Base-by-base conservation (phyloP, 164 flowering plant species). In the Houttuynia cordata region DNA sequence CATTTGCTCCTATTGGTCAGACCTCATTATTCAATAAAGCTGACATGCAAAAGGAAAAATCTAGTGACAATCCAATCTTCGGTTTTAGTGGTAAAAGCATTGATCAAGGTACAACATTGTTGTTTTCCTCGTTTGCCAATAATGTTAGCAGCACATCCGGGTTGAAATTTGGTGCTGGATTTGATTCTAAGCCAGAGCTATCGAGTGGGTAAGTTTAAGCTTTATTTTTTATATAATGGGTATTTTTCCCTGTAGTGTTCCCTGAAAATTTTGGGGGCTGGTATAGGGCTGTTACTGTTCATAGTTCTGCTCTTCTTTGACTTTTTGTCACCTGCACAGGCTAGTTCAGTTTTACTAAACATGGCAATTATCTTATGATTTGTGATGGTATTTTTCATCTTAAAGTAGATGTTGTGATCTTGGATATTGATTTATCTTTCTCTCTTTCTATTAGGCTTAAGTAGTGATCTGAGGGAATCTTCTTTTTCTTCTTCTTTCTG, bases 121-220 rank as follows among this genome's bases (percentile, higher is more conserved):
- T 65, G 21, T 61, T 57, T 57, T 37, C 68, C 25, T 59, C 79
- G 20, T 21, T 63, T 0, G 23, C 70, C 1, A 14, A 64, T 34
- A 63, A 47, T 51, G 45, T 19, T n/a, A 66, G 52, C 70, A 71
- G 65, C 60, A 50, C 74, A 17, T 25, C 61, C 9, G 65, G 51
- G 50, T 0, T 23, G 10, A 66, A 62, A 39, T 60, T 54, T 61
- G 67, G 62, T 64, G 62, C 61, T 58, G 51, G 21, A 12, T 58
- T 57, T 19, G 56, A 57, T 22, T 14, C 64, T 7, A 73, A 64
- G 21, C 25, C 42, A 34, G 67, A 62, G 53, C 24, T 40, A 51
- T 52, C 21, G 53, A 75, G 66, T 77, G 78, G 81, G 83, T 81
- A 14, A 61, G 73, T 60, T 40, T 63, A 15, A 24, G 18, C 18